Base-by-base conservation (phyloP, 306 rosid genomes). In the Corylus americana region DNA sequence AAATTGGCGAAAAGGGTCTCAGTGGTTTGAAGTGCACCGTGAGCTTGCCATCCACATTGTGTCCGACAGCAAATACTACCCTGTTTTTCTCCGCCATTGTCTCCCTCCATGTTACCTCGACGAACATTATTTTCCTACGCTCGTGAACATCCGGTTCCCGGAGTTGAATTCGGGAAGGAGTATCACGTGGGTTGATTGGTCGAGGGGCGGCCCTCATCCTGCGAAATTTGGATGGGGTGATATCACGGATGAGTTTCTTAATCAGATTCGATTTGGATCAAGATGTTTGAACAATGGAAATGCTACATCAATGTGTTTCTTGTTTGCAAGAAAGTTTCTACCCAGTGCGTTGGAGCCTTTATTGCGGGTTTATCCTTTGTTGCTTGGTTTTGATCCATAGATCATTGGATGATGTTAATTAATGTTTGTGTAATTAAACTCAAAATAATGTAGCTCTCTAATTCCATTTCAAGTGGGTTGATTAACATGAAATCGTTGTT, bases 111-210 rank as follows among this genome's bases (percentile, higher is more conserved):
- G 97, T 31, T 92, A 80, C 17, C 74, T 64, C 12, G 97, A 92
- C 45, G 92, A 92, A 79, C 97, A 92, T 63, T 92, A 90, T 57
- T 39, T 89, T 7, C 91, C 91, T 39, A 87, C 94, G 0, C 64
- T 92, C 2, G 89, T 85, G 70, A 76, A 88, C 16, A 78, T 86
- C 74, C 12, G 68, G 64, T 67, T 75, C 57, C 45, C 69, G 5
- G 57, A 77, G 27, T 7, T 75, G 64, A 92, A 78, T 73, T 81
- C 90, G 0, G 86, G 84, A 13, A 72, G 85, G 70, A 79, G 73
- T 45, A 27, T 88, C 8, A 90, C 97, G 8, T 88, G 87, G 88
- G 91, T 92, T 29, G 97, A 92, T 76, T 88, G 94, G 92, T 87
- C 94, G 0, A 87, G 66, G 45, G 85, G 79, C 3, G 92, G 97